Conservation (phyloP, 495 filamentous ascomycete genomes). For the Aspergillus kassunensis region DNA sequence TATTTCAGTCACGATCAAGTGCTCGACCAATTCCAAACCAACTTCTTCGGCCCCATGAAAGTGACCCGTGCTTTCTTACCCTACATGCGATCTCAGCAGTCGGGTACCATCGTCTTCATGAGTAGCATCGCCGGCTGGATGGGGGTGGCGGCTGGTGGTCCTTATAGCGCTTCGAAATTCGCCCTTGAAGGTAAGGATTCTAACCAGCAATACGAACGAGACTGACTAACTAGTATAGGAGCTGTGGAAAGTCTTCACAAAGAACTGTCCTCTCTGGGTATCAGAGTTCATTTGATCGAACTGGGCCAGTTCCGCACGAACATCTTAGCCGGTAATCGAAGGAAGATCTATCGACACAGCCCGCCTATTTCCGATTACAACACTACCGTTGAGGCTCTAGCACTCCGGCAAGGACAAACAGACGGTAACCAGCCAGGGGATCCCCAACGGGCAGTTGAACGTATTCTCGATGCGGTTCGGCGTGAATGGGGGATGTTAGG, state of each 20-base stretch:
- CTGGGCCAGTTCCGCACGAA: conserved; percentile 47
- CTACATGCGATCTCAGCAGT: conserved; percentile 35
- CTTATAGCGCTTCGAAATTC: conserved; percentile 52
- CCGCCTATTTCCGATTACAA: not conserved
- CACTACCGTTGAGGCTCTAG: not conserved
- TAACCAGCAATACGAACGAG: not conserved
- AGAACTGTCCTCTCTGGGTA: conserved; percentile 35
- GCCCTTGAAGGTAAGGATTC: conserved; percentile 43
- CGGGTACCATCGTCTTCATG: conserved; percentile 43
- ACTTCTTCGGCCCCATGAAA: conserved; percentile 45
- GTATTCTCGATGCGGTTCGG: conserved; percentile 38
- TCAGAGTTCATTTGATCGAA: conserved; percentile 17
- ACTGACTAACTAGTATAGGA: conserved; percentile 17
- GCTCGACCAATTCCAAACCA: conserved; percentile 14
- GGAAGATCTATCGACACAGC: not conserved
- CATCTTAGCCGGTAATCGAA: conserved; percentile 19
- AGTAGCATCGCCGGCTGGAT: conserved; percentile 42
- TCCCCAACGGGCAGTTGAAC: conserved; percentile 27
- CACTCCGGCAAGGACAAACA: not conserved
- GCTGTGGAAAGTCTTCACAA: conserved; percentile 42
- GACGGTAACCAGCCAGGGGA: conserved; percentile 37
- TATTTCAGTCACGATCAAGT: conserved; percentile 24
- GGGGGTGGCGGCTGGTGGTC: conserved; percentile 29
- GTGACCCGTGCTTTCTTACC: conserved; percentile 45
- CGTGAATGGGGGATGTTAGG: conserved; percentile 27